phyloP scores from a whole-genome alignment of 2,329 filamentous ascomycete genomes.

The Ascochyta pisi region DNA sequence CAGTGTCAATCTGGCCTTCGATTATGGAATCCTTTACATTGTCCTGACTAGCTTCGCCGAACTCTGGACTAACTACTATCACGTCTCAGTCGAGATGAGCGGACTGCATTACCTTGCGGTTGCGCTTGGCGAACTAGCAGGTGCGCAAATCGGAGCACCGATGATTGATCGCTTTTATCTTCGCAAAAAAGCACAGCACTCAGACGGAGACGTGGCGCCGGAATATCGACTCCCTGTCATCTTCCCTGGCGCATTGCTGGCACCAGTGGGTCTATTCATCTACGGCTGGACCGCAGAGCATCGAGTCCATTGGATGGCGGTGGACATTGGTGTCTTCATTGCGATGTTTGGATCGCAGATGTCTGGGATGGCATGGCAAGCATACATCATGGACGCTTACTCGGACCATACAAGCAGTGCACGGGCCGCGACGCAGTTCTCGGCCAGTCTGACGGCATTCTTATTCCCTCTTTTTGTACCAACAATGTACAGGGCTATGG shows the following conservation, averaged over 20 bases:
- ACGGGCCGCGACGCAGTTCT: slow-evolving; percentile 28
- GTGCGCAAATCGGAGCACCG: slow-evolving; percentile 1
- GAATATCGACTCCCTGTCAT: slow-evolving; percentile 33
- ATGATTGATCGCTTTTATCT: slow-evolving; percentile 23
- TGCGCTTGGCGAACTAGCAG: slow-evolving; percentile 61
- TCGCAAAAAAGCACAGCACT: slow-evolving; percentile 42
- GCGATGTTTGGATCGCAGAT: slow-evolving; percentile 49
- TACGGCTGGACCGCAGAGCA: slow-evolving; percentile 39
- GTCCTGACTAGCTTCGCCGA: slow-evolving; percentile 38
- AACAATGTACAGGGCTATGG: slow-evolving; percentile 43
- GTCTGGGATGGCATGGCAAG: slow-evolving; percentile 54
- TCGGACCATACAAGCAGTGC: slow-evolving; percentile 44
- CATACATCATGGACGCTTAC: slow-evolving; percentile 69
- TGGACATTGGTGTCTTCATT: slow-evolving; percentile 58
- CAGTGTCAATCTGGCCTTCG: slow-evolving; percentile 33
- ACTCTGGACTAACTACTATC: slow-evolving; percentile 34
- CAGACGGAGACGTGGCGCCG: slow-evolving; percentile 54
- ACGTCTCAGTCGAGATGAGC: slow-evolving; percentile 25
- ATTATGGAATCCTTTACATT: slow-evolving; percentile 49
- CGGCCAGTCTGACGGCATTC: slow-evolving; percentile 31
- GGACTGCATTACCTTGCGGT: slow-evolving; percentile 35
- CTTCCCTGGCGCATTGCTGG: slow-evolving; percentile 27
- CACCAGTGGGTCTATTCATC: slow-evolving; percentile 28
- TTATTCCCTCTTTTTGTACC: slow-evolving; percentile 49
- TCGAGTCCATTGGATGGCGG: slow-evolving; percentile 41